Evolutionary conservation across 2,329 filamentous ascomycete genomes (phyloP).

Genomic region (Fusarium nisikadoi): DNA sequence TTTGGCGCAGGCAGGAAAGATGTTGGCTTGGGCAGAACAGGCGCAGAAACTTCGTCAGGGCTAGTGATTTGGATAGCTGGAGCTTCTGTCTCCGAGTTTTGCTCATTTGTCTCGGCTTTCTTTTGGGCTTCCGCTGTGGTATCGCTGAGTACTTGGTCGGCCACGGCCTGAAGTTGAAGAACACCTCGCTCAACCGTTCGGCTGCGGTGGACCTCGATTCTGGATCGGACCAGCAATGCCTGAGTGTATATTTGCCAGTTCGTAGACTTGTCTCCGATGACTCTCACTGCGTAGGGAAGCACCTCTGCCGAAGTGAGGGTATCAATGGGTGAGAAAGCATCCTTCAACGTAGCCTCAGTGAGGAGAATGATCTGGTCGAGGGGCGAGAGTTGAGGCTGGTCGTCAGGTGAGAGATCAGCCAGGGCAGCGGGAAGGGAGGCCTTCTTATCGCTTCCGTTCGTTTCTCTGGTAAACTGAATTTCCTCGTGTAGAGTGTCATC

Average conservation of each 20-base stretch:
- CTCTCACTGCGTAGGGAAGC: slow-evolving; percentile 87
- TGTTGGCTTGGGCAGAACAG: slow-evolving; percentile 61
- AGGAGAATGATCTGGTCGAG: slow-evolving; percentile 92
- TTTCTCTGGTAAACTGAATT: slow-evolving; percentile 77
- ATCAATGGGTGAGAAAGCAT: slow-evolving; percentile 84
- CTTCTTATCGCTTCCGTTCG: slow-evolving; percentile 52
- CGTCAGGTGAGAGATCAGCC: slow-evolving; percentile 74
- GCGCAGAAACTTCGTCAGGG: slow-evolving; percentile 47
- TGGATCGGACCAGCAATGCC: slow-evolving; percentile 85
- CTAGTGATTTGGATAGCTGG: slow-evolving; percentile 59
- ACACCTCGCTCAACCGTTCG: slow-evolving; percentile 90
- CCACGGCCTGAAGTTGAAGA: slow-evolving; percentile 91
- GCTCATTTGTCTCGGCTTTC: slow-evolving; percentile 42
- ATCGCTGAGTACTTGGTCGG: slow-evolving; percentile 94
- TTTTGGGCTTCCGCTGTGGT: slow-evolving; percentile 60
- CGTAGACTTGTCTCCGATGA: slow-evolving; percentile 86
- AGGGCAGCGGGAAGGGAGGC: slow-evolving; percentile 68
- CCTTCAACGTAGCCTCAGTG: slow-evolving; percentile 87
- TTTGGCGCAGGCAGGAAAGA: slow-evolving; percentile 85
- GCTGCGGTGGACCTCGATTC: slow-evolving; percentile 88
- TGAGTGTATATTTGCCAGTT: slow-evolving; percentile 99
- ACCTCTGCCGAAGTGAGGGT: slow-evolving; percentile 93
- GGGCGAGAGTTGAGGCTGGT: slow-evolving; percentile 83
- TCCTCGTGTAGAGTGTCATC: slow-evolving; percentile 93
- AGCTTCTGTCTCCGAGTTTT: slow-evolving; percentile 48